phyloP scores from a whole-genome alignment of 192 early-diverging fungal species.

The Coemansia sp. region DNA sequence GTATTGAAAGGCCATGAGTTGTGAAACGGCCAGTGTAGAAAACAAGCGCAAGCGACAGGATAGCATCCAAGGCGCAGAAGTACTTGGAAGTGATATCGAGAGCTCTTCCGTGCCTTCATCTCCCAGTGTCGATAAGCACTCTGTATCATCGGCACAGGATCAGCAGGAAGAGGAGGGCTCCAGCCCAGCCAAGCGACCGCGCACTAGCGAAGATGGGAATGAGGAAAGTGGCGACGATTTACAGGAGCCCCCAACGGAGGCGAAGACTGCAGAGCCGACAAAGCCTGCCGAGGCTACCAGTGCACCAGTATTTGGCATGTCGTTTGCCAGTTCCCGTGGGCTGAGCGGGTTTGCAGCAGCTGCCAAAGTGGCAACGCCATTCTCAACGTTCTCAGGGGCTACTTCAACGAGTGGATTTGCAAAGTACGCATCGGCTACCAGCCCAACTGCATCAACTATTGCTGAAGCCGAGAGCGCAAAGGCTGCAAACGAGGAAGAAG shows the following conservation, averaged over 20 bases:
- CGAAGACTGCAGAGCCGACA: conserved; percentile 7
- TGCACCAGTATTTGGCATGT: conserved; percentile 20
- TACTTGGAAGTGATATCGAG: conserved; percentile 2
- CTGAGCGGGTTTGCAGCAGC: conserved; percentile 42
- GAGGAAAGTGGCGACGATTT: conserved; percentile 13
- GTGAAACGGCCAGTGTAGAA: conserved; percentile 22
- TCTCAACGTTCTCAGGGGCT: conserved; percentile 21
- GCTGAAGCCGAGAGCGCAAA: neutral
- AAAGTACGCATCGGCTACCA: conserved; percentile 30
- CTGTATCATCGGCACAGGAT: neutral
- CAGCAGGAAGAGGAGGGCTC: conserved; percentile 10
- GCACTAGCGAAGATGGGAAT: conserved; percentile 36
- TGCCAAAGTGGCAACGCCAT: conserved; percentile 22
- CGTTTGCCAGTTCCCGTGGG: conserved; percentile 22
- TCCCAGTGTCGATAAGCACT: neutral
- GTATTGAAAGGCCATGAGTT: neutral
- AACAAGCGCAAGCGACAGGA: conserved; percentile 53
- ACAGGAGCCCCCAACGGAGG: neutral
- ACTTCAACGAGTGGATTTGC: conserved; percentile 37
- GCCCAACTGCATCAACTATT: conserved; percentile 5
- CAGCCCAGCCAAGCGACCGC: conserved; percentile 49
- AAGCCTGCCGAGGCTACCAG: conserved; percentile 5
- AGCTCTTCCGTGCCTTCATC: neutral
- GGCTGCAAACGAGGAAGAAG: neutral
- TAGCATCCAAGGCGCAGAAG: conserved; percentile 24